Conservation (phyloP, 2,329 filamentous ascomycete genomes). For the Cladorrhinum sp. region DNA sequence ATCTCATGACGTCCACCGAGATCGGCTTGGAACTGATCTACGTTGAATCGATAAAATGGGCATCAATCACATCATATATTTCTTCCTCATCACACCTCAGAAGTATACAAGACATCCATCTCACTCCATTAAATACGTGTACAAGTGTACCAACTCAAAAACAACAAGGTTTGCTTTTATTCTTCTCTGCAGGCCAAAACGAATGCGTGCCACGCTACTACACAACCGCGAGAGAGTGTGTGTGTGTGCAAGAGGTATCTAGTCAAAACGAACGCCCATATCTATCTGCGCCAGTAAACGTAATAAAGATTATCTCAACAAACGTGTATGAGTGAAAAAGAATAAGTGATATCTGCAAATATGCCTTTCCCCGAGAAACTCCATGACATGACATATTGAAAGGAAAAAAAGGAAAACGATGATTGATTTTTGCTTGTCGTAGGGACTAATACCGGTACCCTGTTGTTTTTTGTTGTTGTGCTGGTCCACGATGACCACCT, state of each 20-base stretch:
- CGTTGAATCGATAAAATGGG: no score
- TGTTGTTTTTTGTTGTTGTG: neutral
- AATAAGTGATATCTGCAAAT: neutral
- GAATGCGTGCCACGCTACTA: no score
- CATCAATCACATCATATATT: neutral
- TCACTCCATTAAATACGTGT: neutral
- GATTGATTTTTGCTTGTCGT: neutral
- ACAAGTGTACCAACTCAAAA: neutral
- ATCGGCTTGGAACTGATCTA: no score
- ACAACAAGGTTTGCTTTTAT: neutral
- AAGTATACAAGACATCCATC: neutral
- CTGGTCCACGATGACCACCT: neutral
- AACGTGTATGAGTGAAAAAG: neutral
- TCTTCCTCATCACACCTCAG: no score
- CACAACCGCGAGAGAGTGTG: neutral
- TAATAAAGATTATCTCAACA: neutral
- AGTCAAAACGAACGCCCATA: neutral
- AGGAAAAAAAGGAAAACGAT: slow-evolving; percentile 13
- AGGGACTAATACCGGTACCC: no score
- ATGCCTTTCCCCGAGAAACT: neutral
- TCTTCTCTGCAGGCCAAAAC: neutral
- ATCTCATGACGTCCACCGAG: neutral
- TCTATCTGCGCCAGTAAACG: neutral
- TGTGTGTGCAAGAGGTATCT: neutral
- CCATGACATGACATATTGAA: neutral